A percentile compares a stretch with the other conserved stretches of the same genome.
These are phyloP conservation scores for Solanum neorickii DNA, from an alignment of 257 asterid genomes.

Conservation along the genomic window DNA sequence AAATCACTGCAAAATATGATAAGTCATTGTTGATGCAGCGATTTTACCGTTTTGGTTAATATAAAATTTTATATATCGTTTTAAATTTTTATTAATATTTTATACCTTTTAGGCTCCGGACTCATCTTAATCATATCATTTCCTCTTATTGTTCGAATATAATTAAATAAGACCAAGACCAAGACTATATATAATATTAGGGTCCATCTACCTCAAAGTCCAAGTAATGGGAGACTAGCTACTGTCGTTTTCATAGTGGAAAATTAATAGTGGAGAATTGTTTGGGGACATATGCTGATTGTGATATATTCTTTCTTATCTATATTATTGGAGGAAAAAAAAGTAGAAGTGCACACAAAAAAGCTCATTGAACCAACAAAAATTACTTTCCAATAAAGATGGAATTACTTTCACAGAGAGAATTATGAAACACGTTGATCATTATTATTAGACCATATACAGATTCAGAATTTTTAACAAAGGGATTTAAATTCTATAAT, in stretches of 20 bases:
- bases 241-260: background rate
- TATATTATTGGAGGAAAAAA: background rate
- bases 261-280: background rate
- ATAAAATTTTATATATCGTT: no score
- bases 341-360: background rate
- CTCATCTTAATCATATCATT: no score
- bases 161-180: background rate
- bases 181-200: background rate
- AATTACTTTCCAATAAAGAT: background rate
- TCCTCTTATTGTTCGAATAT: no score
- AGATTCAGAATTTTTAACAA: no score
- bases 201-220: background rate
- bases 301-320: background rate
- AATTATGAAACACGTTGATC: background rate
- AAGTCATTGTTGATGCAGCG: no score
- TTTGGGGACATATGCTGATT: background rate
- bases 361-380: background rate
- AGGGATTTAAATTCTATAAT: no score
- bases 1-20: no score
- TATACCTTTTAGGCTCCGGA: no score
- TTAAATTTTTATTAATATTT: no score
- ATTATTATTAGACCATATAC: no score
- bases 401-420: background rate
- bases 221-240: background rate
- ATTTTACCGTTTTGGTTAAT: no score